phyloP scores from a whole-genome alignment of 2,329 filamentous ascomycete genomes.

The Aureobasidium sp. region DNA sequence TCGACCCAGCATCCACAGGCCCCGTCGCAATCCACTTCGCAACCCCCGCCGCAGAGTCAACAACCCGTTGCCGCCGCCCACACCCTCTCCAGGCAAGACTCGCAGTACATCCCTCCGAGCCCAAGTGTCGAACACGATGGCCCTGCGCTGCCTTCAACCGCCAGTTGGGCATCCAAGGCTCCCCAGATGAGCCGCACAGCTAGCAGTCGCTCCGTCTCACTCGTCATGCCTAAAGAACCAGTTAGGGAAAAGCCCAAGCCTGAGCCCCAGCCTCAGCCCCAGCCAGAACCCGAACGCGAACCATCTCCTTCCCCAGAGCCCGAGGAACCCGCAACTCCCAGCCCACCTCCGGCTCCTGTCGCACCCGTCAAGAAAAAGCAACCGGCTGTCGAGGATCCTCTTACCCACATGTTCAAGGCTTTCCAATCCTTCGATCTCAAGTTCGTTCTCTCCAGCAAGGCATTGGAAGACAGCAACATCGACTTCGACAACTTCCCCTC shows the following conservation, averaged over 20 bases:
- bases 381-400: constrained; percentile 1
- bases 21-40: constrained; percentile 31
- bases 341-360: background rate
- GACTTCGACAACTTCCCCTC: constrained; percentile 56
- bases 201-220: constrained; percentile 4
- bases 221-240: constrained; percentile 1
- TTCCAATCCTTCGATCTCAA: constrained; percentile 39
- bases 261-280: constrained; percentile 13
- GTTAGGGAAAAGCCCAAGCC: constrained; percentile 5
- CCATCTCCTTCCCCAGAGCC: constrained; percentile 11
- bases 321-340: background rate
- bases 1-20: constrained; percentile 58
- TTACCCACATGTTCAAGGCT: constrained; percentile 32
- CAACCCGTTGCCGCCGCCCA: constrained; percentile 43
- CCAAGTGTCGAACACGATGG: constrained; percentile 53
- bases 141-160: constrained; percentile 85
- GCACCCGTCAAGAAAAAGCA: constrained; percentile 4
- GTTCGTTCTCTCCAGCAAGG: constrained; percentile 44
- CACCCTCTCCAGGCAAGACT: constrained; percentile 56
- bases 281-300: constrained; percentile 5
- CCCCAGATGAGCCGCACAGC: constrained; percentile 35
- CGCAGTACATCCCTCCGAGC: constrained; percentile 17
- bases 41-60: constrained; percentile 40
- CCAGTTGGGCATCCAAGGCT: constrained; percentile 77
- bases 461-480: constrained; percentile 39